A percentile compares a stretch with the other conserved stretches of the same genome.
Evolutionary conservation across 78 protist genomes (phyloP).

Genomic region (Blattamonas nauphoetae): DNA sequence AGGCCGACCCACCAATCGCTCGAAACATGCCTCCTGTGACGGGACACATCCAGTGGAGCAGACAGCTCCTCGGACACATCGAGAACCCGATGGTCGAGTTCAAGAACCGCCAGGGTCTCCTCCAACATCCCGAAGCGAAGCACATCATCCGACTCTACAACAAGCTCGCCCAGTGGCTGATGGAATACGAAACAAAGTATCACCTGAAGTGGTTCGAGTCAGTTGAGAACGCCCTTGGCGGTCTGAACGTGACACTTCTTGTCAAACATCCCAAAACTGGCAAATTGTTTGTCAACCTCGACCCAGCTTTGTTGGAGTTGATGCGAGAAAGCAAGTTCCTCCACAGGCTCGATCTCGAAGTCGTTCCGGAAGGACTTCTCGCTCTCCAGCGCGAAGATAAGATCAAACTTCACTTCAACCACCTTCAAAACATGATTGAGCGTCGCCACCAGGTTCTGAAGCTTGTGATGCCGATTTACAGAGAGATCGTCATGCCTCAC

Average conservation of each 20-base stretch:
- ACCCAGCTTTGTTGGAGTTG: conserved; percentile 48
- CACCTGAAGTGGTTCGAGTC: conserved; percentile 34
- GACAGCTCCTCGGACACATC: conserved; percentile 51
- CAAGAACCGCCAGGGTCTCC: conserved; percentile 23
- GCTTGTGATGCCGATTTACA: conserved; percentile 11
- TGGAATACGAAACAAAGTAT: conserved; percentile 57
- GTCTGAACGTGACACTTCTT: conserved; percentile 52
- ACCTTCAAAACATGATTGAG: conserved; percentile 24
- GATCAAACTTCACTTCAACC: conserved; percentile 31
- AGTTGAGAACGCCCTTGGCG: conserved; percentile 31
- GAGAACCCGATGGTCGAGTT: conserved; percentile 59
- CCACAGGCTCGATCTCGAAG: conserved; percentile 37
- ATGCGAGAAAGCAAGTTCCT: conserved; percentile 51
- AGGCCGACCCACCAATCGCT: conserved; percentile 47
- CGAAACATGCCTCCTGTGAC: conserved; percentile 70
- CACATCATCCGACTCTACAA: conserved; percentile 59
- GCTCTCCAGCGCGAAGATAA: conserved; percentile 49
- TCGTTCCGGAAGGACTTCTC: conserved; percentile 46
- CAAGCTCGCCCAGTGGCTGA: conserved; percentile 45
- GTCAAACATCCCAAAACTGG: conserved; percentile 33
- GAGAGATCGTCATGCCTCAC: conserved; percentile 27
- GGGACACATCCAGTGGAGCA: conserved; percentile 54
- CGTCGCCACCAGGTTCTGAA: background rate
- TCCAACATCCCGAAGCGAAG: conserved; percentile 39
- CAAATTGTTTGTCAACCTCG: conserved; percentile 49